A percentile compares a stretch with the other conserved stretches of the same genome.
phyloP scores from a whole-genome alignment of 2,329 filamentous ascomycete species.

The Fusarium annulatum region DNA sequence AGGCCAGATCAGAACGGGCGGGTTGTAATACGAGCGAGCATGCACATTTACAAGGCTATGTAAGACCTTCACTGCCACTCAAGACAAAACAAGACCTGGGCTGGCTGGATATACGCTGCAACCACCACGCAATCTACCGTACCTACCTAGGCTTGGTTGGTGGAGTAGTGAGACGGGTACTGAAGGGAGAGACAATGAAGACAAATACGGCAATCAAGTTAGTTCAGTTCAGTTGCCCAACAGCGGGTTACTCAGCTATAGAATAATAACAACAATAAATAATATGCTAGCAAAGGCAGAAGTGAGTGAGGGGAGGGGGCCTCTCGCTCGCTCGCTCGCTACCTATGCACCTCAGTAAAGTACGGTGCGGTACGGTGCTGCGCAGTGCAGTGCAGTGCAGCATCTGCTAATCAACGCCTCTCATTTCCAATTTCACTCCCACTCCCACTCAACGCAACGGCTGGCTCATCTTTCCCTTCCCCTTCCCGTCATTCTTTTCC shows the following conservation, averaged over 20 bases:
- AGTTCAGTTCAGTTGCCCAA: not conserved
- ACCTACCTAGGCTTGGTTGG: not conserved
- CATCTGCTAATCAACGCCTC: slow-evolving; percentile 40
- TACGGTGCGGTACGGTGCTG: not conserved
- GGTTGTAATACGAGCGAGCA: not conserved
- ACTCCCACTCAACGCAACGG: slow-evolving; percentile 7
- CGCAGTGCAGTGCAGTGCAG: not conserved
- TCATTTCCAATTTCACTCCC: slow-evolving; percentile 32
- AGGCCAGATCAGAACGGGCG: not conserved
- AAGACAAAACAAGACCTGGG: slow-evolving; percentile 16
- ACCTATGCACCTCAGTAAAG: not conserved
- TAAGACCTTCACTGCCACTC: slow-evolving; percentile 16
- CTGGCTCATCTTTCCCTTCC: slow-evolving; percentile 12
- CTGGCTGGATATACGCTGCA: not conserved
- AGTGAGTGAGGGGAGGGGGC: slow-evolving; percentile 20
- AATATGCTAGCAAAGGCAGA: not conserved
- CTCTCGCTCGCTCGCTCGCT: not conserved
- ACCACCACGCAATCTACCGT: not conserved
- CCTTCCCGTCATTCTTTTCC: slow-evolving; percentile 8
- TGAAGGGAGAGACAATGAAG: not conserved
- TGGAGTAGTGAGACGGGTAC: not conserved
- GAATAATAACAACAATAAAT: slow-evolving; percentile 5
- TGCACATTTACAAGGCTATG: slow-evolving; percentile 8
- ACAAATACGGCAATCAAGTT: not conserved
- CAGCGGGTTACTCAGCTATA: not conserved